phyloP scores from a whole-genome alignment of 2,329 filamentous ascomycete species.

The Colletotrichum liriopes region DNA sequence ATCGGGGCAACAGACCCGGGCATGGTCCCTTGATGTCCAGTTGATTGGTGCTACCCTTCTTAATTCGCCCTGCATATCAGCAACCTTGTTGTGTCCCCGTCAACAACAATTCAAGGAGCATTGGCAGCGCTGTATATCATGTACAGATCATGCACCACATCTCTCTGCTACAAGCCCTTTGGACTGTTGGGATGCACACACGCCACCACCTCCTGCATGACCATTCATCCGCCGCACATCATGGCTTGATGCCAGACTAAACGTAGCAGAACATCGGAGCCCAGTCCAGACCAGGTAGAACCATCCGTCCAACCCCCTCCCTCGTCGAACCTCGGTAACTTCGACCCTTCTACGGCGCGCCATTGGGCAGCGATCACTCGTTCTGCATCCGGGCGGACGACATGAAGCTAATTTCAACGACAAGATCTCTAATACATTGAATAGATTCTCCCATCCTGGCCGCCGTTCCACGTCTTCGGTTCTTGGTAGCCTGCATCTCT shows the following conservation, averaged over 20 bases:
- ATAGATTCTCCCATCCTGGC: neutral
- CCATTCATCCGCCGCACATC: constrained; percentile 6
- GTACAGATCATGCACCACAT: constrained; percentile 15
- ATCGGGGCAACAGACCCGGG: neutral
- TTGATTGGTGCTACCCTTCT: neutral
- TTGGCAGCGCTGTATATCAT: constrained; percentile 8
- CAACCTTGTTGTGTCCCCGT: neutral
- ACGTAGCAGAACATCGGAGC: neutral
- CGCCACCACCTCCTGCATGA: constrained; percentile 17
- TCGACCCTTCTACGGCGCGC: constrained; percentile 4
- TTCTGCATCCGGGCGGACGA: neutral
- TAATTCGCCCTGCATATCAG: constrained; percentile 11
- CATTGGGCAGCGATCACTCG: constrained; percentile 27
- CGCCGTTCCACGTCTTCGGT: constrained; percentile 26
- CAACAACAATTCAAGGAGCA: neutral
- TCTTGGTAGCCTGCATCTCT: constrained; percentile 1
- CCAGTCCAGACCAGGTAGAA: neutral
- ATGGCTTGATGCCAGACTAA: neutral
- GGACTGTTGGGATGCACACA: constrained; percentile 4
- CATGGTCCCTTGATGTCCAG: neutral
- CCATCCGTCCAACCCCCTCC: neutral
- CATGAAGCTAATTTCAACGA: constrained; percentile 34
- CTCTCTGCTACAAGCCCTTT: neutral
- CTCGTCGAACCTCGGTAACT: constrained; percentile 36
- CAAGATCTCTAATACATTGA: constrained; percentile 9